Percentiles rank a stretch among this genome's conserved stretches.
phyloP scores from a whole-genome alignment of 352 stramenopile genomes.

The Sclerospora graminicola region DNA sequence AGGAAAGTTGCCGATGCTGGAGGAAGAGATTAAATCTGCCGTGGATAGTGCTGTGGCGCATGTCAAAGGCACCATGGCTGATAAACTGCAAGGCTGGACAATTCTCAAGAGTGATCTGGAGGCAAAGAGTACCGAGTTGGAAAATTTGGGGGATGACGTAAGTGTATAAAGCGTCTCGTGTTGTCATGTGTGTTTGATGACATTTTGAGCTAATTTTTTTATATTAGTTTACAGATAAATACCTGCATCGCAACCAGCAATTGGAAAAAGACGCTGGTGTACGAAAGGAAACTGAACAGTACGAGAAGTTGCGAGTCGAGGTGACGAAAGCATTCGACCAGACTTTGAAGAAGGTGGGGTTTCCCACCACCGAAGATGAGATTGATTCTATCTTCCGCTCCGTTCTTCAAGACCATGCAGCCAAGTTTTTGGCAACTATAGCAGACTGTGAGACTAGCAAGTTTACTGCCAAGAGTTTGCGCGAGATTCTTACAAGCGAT shows the following conservation, averaged over 20 bases:
- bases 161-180: conserved; percentile 6
- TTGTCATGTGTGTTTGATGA: neutral
- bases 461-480: conserved; percentile 38
- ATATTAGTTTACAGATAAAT: conserved; percentile 53
- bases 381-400: conserved; percentile 53
- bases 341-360: conserved; percentile 36
- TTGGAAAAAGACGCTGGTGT: conserved; percentile 45
- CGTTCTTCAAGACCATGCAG: conserved; percentile 44
- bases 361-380: conserved; percentile 52
- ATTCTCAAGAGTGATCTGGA: conserved; percentile 53
- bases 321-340: conserved; percentile 45
- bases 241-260: conserved; percentile 53
- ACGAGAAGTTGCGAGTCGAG: conserved; percentile 44
- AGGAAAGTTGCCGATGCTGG: conserved; percentile 48
- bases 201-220: conserved; percentile 2
- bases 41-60: conserved; percentile 47
- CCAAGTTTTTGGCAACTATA: conserved; percentile 45
- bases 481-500: conserved; percentile 48
- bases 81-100: conserved; percentile 62
- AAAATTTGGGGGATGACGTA: conserved; percentile 71
- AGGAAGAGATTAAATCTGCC: conserved; percentile 51
- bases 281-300: conserved; percentile 49
- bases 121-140: conserved; percentile 50
- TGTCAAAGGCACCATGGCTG: conserved; percentile 37
- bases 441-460: conserved; percentile 22